Conservation (phyloP, 192 early-diverging fungal genomes). For the Chytriomyces hyalinus region DNA sequence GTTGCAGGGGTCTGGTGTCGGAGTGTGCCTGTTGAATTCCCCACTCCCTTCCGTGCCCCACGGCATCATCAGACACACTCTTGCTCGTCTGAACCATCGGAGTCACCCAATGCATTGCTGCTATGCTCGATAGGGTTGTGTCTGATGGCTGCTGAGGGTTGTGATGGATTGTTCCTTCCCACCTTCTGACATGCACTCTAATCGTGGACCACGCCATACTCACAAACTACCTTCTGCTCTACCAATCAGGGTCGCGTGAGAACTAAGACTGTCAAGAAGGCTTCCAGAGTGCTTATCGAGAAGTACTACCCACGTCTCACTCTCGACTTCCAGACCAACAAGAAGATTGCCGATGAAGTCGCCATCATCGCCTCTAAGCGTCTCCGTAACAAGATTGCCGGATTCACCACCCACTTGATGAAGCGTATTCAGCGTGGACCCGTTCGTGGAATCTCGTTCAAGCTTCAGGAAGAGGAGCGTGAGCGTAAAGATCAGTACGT, state of each 20-base stretch:
- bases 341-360: slow-evolving; percentile 97
- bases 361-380: slow-evolving; percentile 98
- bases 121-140: no score
- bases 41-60: no score
- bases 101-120: no score
- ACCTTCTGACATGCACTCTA: no score
- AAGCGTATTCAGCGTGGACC: slow-evolving; percentile 98
- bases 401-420: slow-evolving; percentile 99
- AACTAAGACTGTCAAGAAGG: slow-evolving; percentile 99
- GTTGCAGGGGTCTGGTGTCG: no score
- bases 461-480: slow-evolving; percentile 99
- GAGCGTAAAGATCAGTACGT: slow-evolving; percentile 99
- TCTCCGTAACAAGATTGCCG: slow-evolving; percentile 99
- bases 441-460: slow-evolving; percentile 99
- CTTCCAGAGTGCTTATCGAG: slow-evolving; percentile 99
- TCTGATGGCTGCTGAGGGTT: no score
- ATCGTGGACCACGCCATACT: no score
- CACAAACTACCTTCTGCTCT: background rate
- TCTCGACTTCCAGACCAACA: slow-evolving; percentile 99
- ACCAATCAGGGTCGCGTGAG: slow-evolving; percentile 84
- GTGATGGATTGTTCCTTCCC: no score
- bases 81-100: no score
- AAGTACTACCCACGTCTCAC: slow-evolving; percentile 99
- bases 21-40: no score
- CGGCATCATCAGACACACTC: no score